phyloP scores from a whole-genome alignment of 352 stramenopile genomes.

The Halophytophthora batemanensis region DNA sequence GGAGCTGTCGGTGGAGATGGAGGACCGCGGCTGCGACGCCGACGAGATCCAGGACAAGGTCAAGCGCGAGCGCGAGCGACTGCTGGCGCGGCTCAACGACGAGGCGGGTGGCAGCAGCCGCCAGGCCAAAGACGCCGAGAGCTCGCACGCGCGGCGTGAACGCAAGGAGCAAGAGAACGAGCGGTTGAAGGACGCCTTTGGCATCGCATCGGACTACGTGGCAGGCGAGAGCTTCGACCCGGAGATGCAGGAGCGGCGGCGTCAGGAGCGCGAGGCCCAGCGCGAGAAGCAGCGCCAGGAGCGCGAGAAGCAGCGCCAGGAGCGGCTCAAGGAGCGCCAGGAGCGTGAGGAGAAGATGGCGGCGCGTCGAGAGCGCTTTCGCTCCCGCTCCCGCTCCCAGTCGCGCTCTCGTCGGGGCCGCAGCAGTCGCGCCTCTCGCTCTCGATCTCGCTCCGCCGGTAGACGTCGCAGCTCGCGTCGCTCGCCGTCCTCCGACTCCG shows the following conservation, averaged over 20 bases:
- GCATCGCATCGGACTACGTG: conserved; percentile 69
- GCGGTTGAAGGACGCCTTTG: conserved; percentile 67
- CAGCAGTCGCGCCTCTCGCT: conserved; percentile 12
- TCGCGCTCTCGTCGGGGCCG: conserved; percentile 9
- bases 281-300: conserved; percentile 50
- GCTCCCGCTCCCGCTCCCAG: conserved; percentile 11
- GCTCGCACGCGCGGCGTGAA: conserved; percentile 51
- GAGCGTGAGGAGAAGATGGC: conserved; percentile 27
- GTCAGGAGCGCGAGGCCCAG: conserved; percentile 41
- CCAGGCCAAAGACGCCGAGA: conserved; percentile 23
- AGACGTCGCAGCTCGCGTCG: conserved; percentile 11
- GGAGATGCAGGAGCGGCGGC: conserved; percentile 63
- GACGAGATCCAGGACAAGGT: conserved; percentile 73
- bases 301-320: conserved; percentile 34
- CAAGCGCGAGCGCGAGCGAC: conserved; percentile 45
- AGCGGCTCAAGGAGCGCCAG: conserved; percentile 37
- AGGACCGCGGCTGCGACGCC: conserved; percentile 62
- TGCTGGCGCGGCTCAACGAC: conserved; percentile 35
- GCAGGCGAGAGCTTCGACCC: conserved; percentile 75
- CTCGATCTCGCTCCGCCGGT: conserved; percentile 7
- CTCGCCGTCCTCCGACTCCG: conserved; percentile 19
- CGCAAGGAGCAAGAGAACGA: conserved; percentile 69
- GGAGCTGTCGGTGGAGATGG: conserved; percentile 77
- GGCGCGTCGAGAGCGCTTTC: conserved; percentile 29
- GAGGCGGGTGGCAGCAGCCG: background rate